Percentiles rank a stretch among this genome's conserved stretches.
Conservation (phyloP, 2,329 filamentous ascomycete genomes). For the Stagonosporopsis rhizophila region DNA sequence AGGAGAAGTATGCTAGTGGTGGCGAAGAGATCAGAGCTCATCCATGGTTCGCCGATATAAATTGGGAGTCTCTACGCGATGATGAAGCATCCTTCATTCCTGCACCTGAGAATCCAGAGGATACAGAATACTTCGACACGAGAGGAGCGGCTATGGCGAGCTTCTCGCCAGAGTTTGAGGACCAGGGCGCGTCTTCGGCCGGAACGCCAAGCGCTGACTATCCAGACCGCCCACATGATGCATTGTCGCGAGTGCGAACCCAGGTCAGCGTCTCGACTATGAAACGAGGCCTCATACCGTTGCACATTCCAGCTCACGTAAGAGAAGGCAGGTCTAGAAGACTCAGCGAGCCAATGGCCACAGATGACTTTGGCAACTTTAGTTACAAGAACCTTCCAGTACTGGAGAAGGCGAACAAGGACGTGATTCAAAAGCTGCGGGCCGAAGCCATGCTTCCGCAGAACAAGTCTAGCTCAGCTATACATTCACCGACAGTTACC, state of each 20-base stretch:
- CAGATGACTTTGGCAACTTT: slow-evolving; percentile 96
- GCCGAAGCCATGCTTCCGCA: slow-evolving; percentile 84
- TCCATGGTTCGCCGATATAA: slow-evolving; percentile 84
- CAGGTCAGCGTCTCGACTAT: slow-evolving; percentile 82
- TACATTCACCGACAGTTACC: slow-evolving; percentile 51
- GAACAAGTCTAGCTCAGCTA: slow-evolving; percentile 55
- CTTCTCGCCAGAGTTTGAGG: slow-evolving; percentile 93
- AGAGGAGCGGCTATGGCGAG: slow-evolving; percentile 90
- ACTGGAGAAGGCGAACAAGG: slow-evolving; percentile 97
- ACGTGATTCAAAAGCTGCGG: slow-evolving; percentile 94
- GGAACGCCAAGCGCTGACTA: slow-evolving; percentile 77
- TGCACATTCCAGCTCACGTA: slow-evolving; percentile 96
- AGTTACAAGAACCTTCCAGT: slow-evolving; percentile 97
- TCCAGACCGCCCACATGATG: slow-evolving; percentile 90
- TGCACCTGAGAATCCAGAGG: slow-evolving; percentile 89
- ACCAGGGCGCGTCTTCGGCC: slow-evolving; percentile 78
- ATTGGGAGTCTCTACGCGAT: slow-evolving; percentile 90
- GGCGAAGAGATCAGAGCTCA: slow-evolving; percentile 91
- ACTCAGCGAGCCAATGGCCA: slow-evolving; percentile 85
- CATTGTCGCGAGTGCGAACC: slow-evolving; percentile 84
- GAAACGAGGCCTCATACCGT: slow-evolving; percentile 90
- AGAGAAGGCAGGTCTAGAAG: slow-evolving; percentile 86
- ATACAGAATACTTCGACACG: slow-evolving; percentile 96
- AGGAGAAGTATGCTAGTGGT: slow-evolving; percentile 81
- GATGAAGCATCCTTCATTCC: slow-evolving; percentile 97